Evolutionary conservation across 129 eudicot genomes (phyloP).

Genomic region (Artemisia annua): DNA sequence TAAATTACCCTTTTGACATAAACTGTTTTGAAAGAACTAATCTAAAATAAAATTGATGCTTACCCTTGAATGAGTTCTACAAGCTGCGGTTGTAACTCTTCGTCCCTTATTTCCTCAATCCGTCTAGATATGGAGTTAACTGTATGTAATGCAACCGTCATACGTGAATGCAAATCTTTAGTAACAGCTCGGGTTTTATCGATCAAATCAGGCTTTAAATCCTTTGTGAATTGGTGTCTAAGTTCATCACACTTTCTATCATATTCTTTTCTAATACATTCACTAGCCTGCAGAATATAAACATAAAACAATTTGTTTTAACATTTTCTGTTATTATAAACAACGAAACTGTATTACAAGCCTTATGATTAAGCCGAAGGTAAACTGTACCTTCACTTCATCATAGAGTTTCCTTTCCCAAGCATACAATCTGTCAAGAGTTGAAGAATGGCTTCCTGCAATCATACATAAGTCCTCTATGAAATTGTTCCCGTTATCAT

Average conservation of each 20-base stretch:
- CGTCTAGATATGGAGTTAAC: slow-evolving; percentile 88
- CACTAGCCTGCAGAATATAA: slow-evolving; percentile 61
- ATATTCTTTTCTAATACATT: slow-evolving; percentile 69
- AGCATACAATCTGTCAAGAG: slow-evolving; percentile 86
- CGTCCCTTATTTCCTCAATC: slow-evolving; percentile 90
- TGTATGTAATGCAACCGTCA: slow-evolving; percentile 76
- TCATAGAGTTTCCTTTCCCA: slow-evolving; percentile 97
- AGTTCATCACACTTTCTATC: slow-evolving; percentile 74
- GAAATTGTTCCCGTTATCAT: slow-evolving; percentile 71
- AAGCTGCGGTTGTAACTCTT: slow-evolving; percentile 88
- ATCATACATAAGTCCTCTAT: slow-evolving; percentile 87
- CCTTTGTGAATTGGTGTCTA: slow-evolving; percentile 84
- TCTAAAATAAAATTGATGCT: slow-evolving; percentile 18
- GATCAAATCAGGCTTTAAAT: slow-evolving; percentile 57
- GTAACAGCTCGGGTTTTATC: slow-evolving; percentile 79
- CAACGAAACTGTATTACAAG: background rate
- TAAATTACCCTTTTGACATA: background rate
- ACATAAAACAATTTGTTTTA: background rate
- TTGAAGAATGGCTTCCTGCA: slow-evolving; percentile 91
- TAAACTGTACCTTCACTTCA: slow-evolving; percentile 80
- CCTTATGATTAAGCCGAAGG: background rate
- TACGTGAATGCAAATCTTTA: slow-evolving; percentile 82
- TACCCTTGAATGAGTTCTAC: slow-evolving; percentile 85
- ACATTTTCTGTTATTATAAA: too few relatives aligned
- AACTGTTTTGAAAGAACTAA: background rate